These are phyloP conservation scores for Backusella psychrophila DNA, from an alignment of 192 early-diverging fungal species.

Conservation along the genomic window DNA sequence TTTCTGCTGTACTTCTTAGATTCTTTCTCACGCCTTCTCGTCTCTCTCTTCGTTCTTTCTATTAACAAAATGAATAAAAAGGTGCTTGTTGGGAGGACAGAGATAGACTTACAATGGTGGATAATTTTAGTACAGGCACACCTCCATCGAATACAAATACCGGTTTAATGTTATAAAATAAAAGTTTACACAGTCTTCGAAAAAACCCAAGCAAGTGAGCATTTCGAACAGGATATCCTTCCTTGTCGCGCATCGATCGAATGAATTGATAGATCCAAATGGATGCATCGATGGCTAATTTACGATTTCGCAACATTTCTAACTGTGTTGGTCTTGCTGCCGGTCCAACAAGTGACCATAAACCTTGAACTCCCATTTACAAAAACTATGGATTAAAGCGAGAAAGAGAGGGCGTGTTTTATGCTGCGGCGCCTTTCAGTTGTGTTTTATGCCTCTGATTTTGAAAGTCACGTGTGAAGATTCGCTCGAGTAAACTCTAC, in stretches of 20 bases:
- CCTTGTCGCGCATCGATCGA: constrained; percentile 88
- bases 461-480: not conserved
- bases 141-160: constrained; percentile 98
- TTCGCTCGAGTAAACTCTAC: too few relatives aligned
- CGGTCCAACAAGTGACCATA: constrained; percentile 87
- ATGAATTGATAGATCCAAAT: constrained; percentile 99
- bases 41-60: constrained; percentile 49
- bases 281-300: constrained; percentile 89
- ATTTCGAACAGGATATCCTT: constrained; percentile 78
- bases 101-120: constrained; percentile 59
- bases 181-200: constrained; percentile 88
- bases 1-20: constrained; percentile 76
- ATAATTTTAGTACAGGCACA: constrained; percentile 80
- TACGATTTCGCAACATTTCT: constrained; percentile 73
- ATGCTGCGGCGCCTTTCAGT: not conserved
- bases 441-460: not conserved
- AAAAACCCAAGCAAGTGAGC: constrained; percentile 95
- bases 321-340: constrained; percentile 73
- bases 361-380: constrained; percentile 90
- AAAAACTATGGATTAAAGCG: not conserved
- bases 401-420: not conserved
- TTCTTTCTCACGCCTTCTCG: constrained; percentile 42
- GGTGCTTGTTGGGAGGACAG: not conserved
- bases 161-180: constrained; percentile 86
- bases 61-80: constrained; percentile 6